Conservation (phyloP, 306 rosid genomes). For the Citrullus mucosospermus region DNA sequence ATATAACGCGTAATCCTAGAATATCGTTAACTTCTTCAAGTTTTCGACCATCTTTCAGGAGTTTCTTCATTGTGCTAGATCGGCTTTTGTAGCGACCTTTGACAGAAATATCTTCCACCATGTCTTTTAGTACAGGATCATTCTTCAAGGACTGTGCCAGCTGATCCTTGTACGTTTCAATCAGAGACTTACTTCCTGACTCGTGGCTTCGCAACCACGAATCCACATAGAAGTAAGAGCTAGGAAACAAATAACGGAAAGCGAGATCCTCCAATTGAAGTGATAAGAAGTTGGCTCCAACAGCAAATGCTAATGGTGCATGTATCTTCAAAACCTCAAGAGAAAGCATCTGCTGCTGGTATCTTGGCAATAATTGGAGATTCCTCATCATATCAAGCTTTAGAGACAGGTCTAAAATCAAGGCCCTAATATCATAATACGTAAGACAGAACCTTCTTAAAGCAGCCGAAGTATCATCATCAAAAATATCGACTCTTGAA, state of each 20-base stretch:
- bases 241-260: constrained; percentile 67
- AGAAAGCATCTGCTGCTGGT: constrained; percentile 63
- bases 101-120: constrained; percentile 45
- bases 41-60: constrained; percentile 74
- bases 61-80: constrained; percentile 87
- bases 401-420: constrained; percentile 57
- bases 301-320: constrained; percentile 83
- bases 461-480: constrained; percentile 60
- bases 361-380: constrained; percentile 53
- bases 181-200: constrained; percentile 36
- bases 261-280: constrained; percentile 77
- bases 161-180: constrained; percentile 49
- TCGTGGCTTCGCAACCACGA: constrained; percentile 61
- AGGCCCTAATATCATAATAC: constrained; percentile 71
- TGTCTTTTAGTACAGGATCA: constrained; percentile 30
- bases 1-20: constrained; percentile 64
- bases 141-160: constrained; percentile 28
- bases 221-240: constrained; percentile 66
- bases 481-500: constrained; percentile 37
- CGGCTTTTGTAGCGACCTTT: constrained; percentile 78
- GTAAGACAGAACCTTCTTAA: constrained; percentile 70
- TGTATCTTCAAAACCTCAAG: constrained; percentile 62
- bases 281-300: constrained; percentile 56
- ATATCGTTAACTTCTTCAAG: constrained; percentile 76
- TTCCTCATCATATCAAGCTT: constrained; percentile 75